Percentiles rank a stretch among this genome's conserved stretches.
These are phyloP conservation scores for Sporothrix schenckii DNA, from an alignment of 2,329 filamentous ascomycete genomes.

Conservation along the genomic window DNA sequence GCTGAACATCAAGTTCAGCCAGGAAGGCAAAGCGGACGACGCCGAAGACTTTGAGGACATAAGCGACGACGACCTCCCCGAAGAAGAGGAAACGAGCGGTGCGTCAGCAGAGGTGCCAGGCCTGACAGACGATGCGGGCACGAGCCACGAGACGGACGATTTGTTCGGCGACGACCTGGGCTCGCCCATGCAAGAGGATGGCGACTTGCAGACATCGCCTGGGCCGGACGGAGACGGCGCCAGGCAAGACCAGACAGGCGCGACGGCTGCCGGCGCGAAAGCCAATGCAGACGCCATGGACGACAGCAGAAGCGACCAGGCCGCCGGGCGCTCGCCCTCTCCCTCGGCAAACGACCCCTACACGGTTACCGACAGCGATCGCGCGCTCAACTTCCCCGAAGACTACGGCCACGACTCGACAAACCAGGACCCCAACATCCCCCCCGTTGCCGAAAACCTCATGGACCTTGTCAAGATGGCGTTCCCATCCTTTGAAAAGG, in stretches of 20 bases:
- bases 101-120: constrained; percentile 55
- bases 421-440: constrained; percentile 66
- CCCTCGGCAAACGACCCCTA: constrained; percentile 39
- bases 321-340: constrained; percentile 42
- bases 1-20: constrained; percentile 55
- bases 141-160: constrained; percentile 65
- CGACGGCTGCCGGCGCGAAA: background rate
- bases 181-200: constrained; percentile 47
- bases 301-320: constrained; percentile 35
- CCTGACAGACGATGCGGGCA: constrained; percentile 62
- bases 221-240: constrained; percentile 45
- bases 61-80: constrained; percentile 88
- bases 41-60: constrained; percentile 88
- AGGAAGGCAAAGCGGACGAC: constrained; percentile 83
- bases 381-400: constrained; percentile 49
- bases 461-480: constrained; percentile 76
- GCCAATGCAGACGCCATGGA: constrained; percentile 16
- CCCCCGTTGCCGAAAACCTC: constrained; percentile 70
- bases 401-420: constrained; percentile 51
- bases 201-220: constrained; percentile 42
- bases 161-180: constrained; percentile 67
- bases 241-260: background rate
- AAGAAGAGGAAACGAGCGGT: constrained; percentile 63
- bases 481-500: constrained; percentile 79
- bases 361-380: constrained; percentile 41